Conservation (phyloP, 768 basidiomycete species). For the Psilocybe tampanensis region DNA sequence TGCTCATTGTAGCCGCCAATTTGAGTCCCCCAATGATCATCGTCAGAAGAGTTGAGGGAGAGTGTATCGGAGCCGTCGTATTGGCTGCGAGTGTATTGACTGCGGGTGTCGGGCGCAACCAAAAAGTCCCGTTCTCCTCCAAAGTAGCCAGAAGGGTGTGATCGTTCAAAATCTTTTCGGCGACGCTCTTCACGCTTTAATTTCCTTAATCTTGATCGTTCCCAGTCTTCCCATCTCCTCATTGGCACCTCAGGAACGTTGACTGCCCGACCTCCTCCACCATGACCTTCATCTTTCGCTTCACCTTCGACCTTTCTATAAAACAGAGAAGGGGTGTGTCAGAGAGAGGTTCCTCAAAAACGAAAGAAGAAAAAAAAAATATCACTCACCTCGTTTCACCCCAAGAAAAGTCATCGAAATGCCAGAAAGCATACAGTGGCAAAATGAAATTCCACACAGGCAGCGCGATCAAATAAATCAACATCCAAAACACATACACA, state of each 20-base stretch:
- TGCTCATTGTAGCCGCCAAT: conserved; percentile 96
- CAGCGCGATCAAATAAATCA: conserved; percentile 88
- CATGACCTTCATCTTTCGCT: conserved; percentile 77
- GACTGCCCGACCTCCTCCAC: conserved; percentile 54
- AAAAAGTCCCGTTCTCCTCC: conserved; percentile 66
- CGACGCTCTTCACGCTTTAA: conserved; percentile 84
- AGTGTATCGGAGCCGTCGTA: conserved; percentile 81
- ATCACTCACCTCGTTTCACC: conserved; percentile 88
- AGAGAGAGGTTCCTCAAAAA: background rate
- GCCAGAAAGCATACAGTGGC: conserved; percentile 97
- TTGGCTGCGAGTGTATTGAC: conserved; percentile 63
- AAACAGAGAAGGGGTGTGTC: no score
- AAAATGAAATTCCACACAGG: conserved; percentile 97
- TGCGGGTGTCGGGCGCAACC: conserved; percentile 55
- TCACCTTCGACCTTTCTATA: conserved; percentile 94
- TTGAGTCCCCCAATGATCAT: conserved; percentile 94
- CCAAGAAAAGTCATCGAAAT: conserved; percentile 99
- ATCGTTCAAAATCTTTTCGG: conserved; percentile 78
- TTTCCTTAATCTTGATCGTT: conserved; percentile 91
- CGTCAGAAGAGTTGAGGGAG: conserved; percentile 85
- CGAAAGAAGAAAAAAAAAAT: conserved; percentile 16
- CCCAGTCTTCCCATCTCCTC: conserved; percentile 99
- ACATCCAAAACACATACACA: conserved; percentile 98
- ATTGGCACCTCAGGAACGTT: conserved; percentile 75
- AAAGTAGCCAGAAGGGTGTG: conserved; percentile 69